Evolutionary conservation across 1,139 yeast species (phyloP).

Genomic region (Magnusiomyces fungicola): DNA sequence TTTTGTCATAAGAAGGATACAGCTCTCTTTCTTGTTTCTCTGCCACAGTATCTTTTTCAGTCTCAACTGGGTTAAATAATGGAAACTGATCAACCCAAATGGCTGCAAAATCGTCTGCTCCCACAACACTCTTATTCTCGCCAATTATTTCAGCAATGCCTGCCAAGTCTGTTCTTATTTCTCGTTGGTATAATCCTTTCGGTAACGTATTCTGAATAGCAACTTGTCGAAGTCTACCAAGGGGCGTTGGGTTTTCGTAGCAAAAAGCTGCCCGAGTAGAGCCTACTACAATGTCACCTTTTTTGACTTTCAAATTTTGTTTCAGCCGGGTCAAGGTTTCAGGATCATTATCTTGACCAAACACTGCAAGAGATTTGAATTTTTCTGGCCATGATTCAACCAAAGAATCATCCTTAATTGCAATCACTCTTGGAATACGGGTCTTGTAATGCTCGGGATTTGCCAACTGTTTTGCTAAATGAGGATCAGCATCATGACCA

Average conservation of each 20-base stretch:
- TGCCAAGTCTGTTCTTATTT: constrained; percentile 6
- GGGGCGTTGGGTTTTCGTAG: constrained; percentile 92
- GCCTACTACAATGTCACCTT: constrained; percentile 72
- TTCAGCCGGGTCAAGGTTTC: constrained; percentile 16
- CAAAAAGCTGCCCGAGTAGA: constrained; percentile 58
- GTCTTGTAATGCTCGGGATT: constrained; percentile 45
- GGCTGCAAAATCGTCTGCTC: constrained; percentile 46
- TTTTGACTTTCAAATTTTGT: constrained; percentile 29
- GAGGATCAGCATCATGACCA: constrained; percentile 30
- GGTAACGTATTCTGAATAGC: constrained; percentile 39
- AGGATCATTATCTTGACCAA: constrained; percentile 5
- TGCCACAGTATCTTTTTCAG: constrained; percentile 18
- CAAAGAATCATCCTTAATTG: constrained; percentile 19
- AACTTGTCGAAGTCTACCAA: constrained; percentile 78
- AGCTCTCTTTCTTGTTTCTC: constrained; percentile 23
- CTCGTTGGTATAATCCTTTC: constrained; percentile 14
- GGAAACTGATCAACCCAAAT: constrained; percentile 91
- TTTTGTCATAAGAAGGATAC: constrained; percentile 56
- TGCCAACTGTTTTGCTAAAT: constrained; percentile 36
- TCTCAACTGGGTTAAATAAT: constrained; percentile 67
- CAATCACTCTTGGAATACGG: constrained; percentile 53
- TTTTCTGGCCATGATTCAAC: constrained; percentile 9
- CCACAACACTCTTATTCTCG: neutral
- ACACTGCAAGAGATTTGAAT: constrained; percentile 13
- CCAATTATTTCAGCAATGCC: constrained; percentile 19